Evolutionary conservation across 176 grass and related monocot genomes (phyloP), one percentile per base, ranked within the genome.

Genomic region (Paspalum notatum): DNA sequence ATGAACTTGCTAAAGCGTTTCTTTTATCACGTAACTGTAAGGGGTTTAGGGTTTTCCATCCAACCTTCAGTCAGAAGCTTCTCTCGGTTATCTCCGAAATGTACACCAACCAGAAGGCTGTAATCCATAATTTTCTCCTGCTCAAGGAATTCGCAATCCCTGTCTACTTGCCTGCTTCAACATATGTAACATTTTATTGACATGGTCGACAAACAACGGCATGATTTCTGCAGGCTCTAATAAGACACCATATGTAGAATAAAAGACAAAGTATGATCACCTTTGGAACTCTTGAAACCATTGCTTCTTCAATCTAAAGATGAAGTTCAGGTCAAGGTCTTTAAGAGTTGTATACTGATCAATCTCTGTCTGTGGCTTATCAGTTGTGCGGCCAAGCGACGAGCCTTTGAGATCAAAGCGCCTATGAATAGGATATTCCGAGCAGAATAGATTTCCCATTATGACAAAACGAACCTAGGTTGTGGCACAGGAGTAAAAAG

Each of bases 91-190:
- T 70, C 71, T 84, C 60, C 91, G 67, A 99, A 99, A 86, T 99
- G 97, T 42, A 99, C 89, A 15, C 97, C 97, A 12, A 96, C 89
- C 64, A 99, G 72, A 24, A 99, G 93, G 72, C 97, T 99, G 77
- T 99, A 99, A 86, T 99, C 97, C 97, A 99, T 99, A 57, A 99
- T 96, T 78, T 91, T 96, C 73, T 96, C 93, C 62, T 95, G 93
- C 89, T 99, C 91, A 82, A 99, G 89, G 68, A 99, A 99, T 40
- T 96, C 97, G 16, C 88, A 99, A 87, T 99, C 97, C 78, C 38
- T 99, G 66, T 99, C 93, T n/a, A 99, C 81, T 93, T 96, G 97
- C 84, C 97, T 99, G 83, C 71, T 52, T 85, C 14, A 88, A 84
- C 5, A 82, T 16, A 79, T 55, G 51, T 43, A 76, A 81, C 17